Conservation (phyloP, 2,329 filamentous ascomycete species). For the Dothiorella sarmentorum region DNA sequence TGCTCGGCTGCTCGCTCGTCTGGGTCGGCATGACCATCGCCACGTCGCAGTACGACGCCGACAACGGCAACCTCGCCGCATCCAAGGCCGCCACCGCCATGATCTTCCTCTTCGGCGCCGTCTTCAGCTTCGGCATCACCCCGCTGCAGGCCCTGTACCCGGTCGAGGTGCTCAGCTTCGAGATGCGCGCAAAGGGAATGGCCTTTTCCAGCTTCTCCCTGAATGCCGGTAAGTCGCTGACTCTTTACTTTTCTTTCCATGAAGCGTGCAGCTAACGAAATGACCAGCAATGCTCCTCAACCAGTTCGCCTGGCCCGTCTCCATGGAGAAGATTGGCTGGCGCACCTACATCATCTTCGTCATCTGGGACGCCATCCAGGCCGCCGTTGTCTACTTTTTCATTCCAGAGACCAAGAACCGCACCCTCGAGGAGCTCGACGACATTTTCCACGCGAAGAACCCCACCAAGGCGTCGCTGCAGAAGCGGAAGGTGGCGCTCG, state of each 20-base stretch:
- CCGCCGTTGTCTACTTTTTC: conserved; percentile 37
- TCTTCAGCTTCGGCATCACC: conserved; percentile 34
- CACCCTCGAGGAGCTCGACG: conserved; percentile 46
- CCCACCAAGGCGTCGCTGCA: conserved; percentile 33
- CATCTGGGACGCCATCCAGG: conserved; percentile 43
- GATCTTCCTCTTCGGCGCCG: conserved; percentile 35
- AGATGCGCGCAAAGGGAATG: conserved; percentile 44
- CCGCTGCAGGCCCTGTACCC: conserved; percentile 48
- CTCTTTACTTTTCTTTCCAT: conserved; percentile 21
- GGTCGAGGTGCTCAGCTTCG: conserved; percentile 49
- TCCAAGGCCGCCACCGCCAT: conserved; percentile 29
- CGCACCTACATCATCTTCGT: conserved; percentile 42
- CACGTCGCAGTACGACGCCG: conserved; percentile 18
- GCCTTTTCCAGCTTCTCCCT: conserved; percentile 26
- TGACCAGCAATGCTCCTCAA: conserved; percentile 28
- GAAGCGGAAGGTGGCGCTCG: conserved; percentile 28
- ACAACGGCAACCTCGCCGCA: background rate
- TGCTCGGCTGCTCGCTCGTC: conserved; percentile 25
- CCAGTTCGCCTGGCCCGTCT: conserved; percentile 37
- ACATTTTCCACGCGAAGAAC: conserved; percentile 41
- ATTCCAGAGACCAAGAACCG: conserved; percentile 38
- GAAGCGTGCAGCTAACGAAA: conserved; percentile 43
- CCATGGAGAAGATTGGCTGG: conserved; percentile 37
- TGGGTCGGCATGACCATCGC: conserved; percentile 28
- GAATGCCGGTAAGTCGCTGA: conserved; percentile 26